These are phyloP conservation scores for Grosmannia clavigera DNA, from an alignment of 2,329 filamentous ascomycete genomes.

Conservation along the genomic window DNA sequence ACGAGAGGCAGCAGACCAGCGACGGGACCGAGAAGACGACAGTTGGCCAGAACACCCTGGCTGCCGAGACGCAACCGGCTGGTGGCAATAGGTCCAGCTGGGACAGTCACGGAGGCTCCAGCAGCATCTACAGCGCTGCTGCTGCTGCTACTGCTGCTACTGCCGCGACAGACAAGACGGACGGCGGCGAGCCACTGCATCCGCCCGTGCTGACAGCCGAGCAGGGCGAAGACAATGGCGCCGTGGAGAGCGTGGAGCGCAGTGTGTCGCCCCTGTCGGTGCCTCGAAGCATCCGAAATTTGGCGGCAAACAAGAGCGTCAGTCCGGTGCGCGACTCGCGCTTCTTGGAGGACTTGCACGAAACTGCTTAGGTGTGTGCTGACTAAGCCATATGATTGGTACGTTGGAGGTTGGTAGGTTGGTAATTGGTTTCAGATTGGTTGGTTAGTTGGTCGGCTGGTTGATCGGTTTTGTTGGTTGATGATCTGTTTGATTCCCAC, in stretches of 20 bases:
- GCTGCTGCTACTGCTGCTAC: neutral
- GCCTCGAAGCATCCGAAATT: conserved; percentile 14
- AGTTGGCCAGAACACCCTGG: neutral
- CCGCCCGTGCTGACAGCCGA: neutral
- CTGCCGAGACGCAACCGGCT: neutral
- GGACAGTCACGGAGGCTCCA: neutral
- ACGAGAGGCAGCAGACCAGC: neutral
- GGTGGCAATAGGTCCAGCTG: neutral
- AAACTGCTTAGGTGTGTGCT: neutral
- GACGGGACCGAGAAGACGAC: neutral
- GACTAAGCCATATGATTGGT: neutral
- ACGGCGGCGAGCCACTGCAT: neutral
- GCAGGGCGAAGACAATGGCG: neutral
- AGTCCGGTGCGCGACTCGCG: conserved; percentile 35
- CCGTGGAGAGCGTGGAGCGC: neutral
- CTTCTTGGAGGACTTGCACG: conserved; percentile 36
- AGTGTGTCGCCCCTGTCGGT: conserved; percentile 2
- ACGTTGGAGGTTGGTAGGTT: no score
- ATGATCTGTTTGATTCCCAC: neutral
- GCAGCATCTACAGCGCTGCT: neutral
- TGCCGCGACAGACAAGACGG: neutral
- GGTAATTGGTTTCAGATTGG: no score
- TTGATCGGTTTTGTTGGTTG: no score
- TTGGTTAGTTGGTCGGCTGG: neutral
- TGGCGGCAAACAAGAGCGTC: conserved; percentile 16